Evolutionary conservation across 2,329 filamentous ascomycete species (phyloP).

Genomic region (Cladophialophora exuberans): DNA sequence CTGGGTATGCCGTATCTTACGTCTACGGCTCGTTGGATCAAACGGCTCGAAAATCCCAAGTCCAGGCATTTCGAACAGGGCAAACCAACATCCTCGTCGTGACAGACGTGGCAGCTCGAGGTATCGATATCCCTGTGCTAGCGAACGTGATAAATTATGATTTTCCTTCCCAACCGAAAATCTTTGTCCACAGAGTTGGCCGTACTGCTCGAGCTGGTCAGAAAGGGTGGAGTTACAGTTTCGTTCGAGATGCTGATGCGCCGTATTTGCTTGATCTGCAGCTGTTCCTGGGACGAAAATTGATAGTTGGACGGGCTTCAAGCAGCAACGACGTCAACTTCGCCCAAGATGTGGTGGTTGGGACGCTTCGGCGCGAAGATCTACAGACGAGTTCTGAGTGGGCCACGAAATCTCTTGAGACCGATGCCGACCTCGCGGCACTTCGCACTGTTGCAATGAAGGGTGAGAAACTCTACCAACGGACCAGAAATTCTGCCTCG

Average conservation of each 20-base stretch:
- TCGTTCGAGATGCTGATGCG: slow-evolving; percentile 83
- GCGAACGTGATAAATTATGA: slow-evolving; percentile 99
- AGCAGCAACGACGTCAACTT: slow-evolving; percentile 66
- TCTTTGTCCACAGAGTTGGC: slow-evolving; percentile 95
- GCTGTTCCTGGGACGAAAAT: slow-evolving; percentile 83
- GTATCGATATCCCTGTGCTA: slow-evolving; percentile 95
- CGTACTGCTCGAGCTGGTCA: slow-evolving; percentile 93
- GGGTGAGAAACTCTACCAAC: slow-evolving; percentile 90
- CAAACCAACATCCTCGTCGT: slow-evolving; percentile 90
- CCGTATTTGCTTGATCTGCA: slow-evolving; percentile 94
- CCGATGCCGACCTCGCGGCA: slow-evolving; percentile 72
- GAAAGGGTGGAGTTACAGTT: slow-evolving; percentile 91
- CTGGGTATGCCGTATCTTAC: slow-evolving; percentile 88
- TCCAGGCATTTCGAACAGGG: slow-evolving; percentile 84
- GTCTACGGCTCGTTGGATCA: slow-evolving; percentile 95
- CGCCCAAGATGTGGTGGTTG: slow-evolving; percentile 81
- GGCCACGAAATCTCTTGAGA: slow-evolving; percentile 75
- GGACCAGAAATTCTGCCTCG: slow-evolving; percentile 87
- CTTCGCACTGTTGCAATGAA: slow-evolving; percentile 77
- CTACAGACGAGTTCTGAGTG: slow-evolving; percentile 80
- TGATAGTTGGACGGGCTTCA: slow-evolving; percentile 71
- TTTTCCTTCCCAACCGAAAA: slow-evolving; percentile 93
- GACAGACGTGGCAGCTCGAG: slow-evolving; percentile 92
- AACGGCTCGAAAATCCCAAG: slow-evolving; percentile 86
- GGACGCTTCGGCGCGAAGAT: slow-evolving; percentile 71